Conservation (phyloP, 805 yeast genomes). For the Hanseniaspora jakobsenii region DNA sequence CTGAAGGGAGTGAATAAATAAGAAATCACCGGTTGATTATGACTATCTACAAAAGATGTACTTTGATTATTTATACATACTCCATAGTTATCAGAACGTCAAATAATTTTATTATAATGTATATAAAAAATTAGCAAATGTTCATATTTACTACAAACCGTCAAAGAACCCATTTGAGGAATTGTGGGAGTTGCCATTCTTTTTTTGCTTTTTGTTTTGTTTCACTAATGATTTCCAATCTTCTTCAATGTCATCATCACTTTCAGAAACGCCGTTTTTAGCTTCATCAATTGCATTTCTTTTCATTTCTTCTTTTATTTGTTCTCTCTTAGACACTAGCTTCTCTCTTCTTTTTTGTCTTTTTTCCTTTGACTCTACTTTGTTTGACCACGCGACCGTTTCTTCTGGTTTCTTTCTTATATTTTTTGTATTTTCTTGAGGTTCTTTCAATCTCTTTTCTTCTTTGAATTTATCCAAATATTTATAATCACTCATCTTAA, state of each 20-base stretch:
- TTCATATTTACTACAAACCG: conserved; percentile 39
- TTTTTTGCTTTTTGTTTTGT: conserved; percentile 50
- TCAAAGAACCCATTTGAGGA: conserved; percentile 47
- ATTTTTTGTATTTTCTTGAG: conserved; percentile 36
- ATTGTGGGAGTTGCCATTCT: conserved; percentile 24
- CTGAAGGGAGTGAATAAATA: too few relatives aligned
- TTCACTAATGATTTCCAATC: conserved; percentile 86
- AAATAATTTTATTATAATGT: background rate
- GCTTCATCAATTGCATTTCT: conserved; percentile 29
- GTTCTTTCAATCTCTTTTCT: conserved; percentile 42
- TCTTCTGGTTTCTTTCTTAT: conserved; percentile 37
- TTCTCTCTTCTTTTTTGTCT: conserved; percentile 56
- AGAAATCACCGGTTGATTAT: too few relatives aligned
- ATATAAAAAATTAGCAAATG: too few relatives aligned
- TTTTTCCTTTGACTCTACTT: conserved; percentile 47
- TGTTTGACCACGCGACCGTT: conserved; percentile 73
- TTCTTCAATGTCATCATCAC: conserved; percentile 35
- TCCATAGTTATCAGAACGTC: background rate
- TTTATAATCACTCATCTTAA: conserved; percentile 52
- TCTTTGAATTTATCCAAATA: conserved; percentile 61
- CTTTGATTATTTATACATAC: background rate
- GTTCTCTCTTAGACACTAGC: conserved; percentile 42
- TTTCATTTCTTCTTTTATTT: conserved; percentile 36
- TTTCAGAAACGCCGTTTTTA: conserved; percentile 31
- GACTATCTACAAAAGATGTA: too few relatives aligned